phyloP scores from a whole-genome alignment of 768 basidiomycete species.

The Termitomyces eurrhizus region DNA sequence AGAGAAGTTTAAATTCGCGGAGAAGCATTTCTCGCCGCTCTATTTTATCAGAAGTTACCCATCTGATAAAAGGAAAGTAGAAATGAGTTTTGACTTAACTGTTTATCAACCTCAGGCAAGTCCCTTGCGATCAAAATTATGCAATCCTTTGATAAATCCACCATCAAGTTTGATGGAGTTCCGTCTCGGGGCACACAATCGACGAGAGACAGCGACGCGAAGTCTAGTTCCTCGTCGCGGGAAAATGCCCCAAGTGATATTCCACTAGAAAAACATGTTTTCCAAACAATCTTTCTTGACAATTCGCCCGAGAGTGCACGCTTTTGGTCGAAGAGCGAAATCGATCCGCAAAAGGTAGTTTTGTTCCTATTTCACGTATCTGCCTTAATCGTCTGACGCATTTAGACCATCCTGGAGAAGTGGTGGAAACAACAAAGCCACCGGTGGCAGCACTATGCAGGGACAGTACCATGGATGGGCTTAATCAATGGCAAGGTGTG shows the following conservation, averaged over 20 bases:
- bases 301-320: slow-evolving; percentile 30
- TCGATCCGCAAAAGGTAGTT: slow-evolving; percentile 28
- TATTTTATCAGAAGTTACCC: slow-evolving; percentile 45
- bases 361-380: not conserved
- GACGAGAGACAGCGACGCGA: not conserved
- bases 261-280: slow-evolving; percentile 40
- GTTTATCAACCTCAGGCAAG: slow-evolving; percentile 44
- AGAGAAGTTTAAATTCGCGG: slow-evolving; percentile 31
- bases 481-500: slow-evolving; percentile 30
- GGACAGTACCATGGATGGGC: slow-evolving; percentile 35
- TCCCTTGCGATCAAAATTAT: not conserved
- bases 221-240: slow-evolving; percentile 4
- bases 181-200: slow-evolving; percentile 13
- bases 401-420: slow-evolving; percentile 35
- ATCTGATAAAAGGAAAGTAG: slow-evolving; percentile 39
- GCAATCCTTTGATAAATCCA: not conserved
- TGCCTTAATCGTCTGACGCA: not conserved
- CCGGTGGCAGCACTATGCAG: slow-evolving; percentile 42
- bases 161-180: slow-evolving; percentile 22
- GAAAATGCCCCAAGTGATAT: slow-evolving; percentile 17
- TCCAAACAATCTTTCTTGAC: slow-evolving; percentile 48
- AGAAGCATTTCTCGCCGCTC: slow-evolving; percentile 37
- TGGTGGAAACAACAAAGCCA: slow-evolving; percentile 55
- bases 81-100: slow-evolving; percentile 51
- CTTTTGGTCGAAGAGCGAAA: slow-evolving; percentile 40